Evolutionary conservation across 73 alveolate species (phyloP).

Genomic region (Symbiodinium pilosum): DNA sequence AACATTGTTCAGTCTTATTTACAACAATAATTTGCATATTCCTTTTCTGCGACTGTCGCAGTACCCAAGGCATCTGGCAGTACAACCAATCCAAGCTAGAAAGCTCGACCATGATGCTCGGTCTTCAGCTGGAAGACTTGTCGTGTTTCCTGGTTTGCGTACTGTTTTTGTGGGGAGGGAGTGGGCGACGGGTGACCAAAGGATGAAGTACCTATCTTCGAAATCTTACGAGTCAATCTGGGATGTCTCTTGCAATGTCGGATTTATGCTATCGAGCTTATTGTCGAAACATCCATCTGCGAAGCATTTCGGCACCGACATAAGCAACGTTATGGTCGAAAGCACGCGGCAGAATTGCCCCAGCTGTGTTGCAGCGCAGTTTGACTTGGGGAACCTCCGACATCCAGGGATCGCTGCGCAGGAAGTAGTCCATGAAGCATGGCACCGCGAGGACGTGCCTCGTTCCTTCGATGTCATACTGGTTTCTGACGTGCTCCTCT

Average conservation of each 20-base stretch:
- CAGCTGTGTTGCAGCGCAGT: slow-evolving; percentile 2
- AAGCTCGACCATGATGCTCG: not conserved
- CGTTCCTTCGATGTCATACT: not conserved
- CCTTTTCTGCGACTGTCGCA: too few species aligned
- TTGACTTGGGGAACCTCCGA: not conserved
- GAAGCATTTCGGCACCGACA: slow-evolving; percentile 18
- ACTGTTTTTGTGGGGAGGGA: not conserved
- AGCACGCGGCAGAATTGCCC: not conserved
- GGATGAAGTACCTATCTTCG: not conserved
- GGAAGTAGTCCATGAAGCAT: not conserved
- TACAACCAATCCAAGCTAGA: slow-evolving; percentile 16
- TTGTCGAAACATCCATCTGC: not conserved
- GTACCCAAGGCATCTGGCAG: not conserved
- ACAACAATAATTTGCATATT: too few species aligned
- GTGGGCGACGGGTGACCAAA: not conserved
- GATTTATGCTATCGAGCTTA: not conserved
- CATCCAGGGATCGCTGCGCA: not conserved
- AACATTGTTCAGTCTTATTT: too few species aligned
- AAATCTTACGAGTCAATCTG: not conserved
- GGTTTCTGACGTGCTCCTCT: slow-evolving; percentile 12
- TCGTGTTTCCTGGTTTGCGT: not conserved
- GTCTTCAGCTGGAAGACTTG: not conserved
- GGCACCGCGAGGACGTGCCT: not conserved
- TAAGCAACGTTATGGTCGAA: not conserved
- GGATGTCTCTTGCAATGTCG: slow-evolving; percentile 20